These are phyloP conservation scores for Phytophthora uliginosa DNA, from an alignment of 352 stramenopile species.

Conservation along the genomic window DNA sequence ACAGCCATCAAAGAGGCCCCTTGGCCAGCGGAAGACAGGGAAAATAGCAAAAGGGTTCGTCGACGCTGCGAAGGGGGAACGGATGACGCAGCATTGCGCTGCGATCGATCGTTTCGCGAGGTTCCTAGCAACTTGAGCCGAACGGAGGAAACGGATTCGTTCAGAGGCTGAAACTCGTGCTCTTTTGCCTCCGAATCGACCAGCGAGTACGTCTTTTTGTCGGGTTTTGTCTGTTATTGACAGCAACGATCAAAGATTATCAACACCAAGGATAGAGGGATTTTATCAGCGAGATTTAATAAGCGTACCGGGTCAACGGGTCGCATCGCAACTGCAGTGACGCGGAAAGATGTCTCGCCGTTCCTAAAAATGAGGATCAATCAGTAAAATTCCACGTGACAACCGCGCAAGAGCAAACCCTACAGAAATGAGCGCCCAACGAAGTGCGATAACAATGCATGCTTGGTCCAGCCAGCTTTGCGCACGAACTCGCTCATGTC, in stretches of 20 bases:
- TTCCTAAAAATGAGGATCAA: slow-evolving; percentile 37
- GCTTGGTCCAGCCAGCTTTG: slow-evolving; percentile 76
- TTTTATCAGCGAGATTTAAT: background rate
- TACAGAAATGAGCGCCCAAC: slow-evolving; percentile 77
- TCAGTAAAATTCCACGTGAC: background rate
- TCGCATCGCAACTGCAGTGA: slow-evolving; percentile 57
- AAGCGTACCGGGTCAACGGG: slow-evolving; percentile 55
- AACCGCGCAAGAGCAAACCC: slow-evolving; percentile 1
- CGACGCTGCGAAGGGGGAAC: slow-evolving; percentile 12
- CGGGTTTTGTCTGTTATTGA: slow-evolving; percentile 51
- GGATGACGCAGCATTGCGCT: slow-evolving; percentile 5
- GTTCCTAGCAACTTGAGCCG: slow-evolving; percentile 53
- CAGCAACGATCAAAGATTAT: background rate
- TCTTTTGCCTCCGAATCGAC: slow-evolving; percentile 64
- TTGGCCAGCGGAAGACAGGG: background rate
- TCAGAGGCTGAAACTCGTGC: slow-evolving; percentile 60
- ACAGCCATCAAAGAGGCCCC: background rate
- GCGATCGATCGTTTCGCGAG: slow-evolving; percentile 7
- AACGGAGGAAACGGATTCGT: slow-evolving; percentile 60
- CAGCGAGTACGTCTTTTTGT: slow-evolving; percentile 64
- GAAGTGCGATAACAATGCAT: slow-evolving; percentile 78
- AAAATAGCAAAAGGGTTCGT: slow-evolving; percentile 16
- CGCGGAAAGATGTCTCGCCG: slow-evolving; percentile 55
- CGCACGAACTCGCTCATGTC: slow-evolving; percentile 84
- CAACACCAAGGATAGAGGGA: background rate